Evolutionary conservation across 805 yeast genomes (phyloP), one percentile per base, ranked within the genome.

Genomic region (Ogataea ganodermae): DNA sequence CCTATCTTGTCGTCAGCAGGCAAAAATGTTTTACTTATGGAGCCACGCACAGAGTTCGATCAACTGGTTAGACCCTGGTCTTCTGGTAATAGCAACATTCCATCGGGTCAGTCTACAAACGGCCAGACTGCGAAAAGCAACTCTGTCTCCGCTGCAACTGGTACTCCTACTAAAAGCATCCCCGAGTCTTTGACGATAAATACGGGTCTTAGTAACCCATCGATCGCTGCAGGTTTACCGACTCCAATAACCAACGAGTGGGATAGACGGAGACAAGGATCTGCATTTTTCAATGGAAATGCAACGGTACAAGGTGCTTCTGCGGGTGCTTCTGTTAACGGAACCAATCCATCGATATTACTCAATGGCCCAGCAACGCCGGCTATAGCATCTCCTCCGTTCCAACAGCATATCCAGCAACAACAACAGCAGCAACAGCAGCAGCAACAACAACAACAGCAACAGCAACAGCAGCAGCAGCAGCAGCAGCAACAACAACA

Each of bases 231-330:
- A 33, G 60, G 57, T 31, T 46, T 59, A 16, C 57, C 66, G n/a
- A 59, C 66, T 2, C 57, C 64, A n/a, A 56, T 67, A n/a, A 47
- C 64, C 2, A 59, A 50, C 38, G 59, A 53, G 16, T 73, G 78
- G 78, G 73, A 75, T 51, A 72, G 80, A 57, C 71, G 82, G 67
- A 72, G 83, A 69, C 75, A 78, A 38, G 70, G 78, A 9, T 75
- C 81, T 27, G 76, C 77, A 13, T 79, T 79, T 59, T 79, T 78
- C 67, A 74, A 66, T 52, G 58, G 56, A 9, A 40, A 24, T n/a
- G 31, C 46, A 7, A 16, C 44, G 4, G 20, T 47, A 21, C 50
- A 46, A 23, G 31, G 42, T 6, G 37, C 42, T n/a, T 14, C 27
- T n/a, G 41, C 50, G 14, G 46, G 50, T 16, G 24, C 49, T 16